Base-by-base conservation (phyloP, 495 filamentous ascomycete species). In the Tricharina praecox region DNA sequence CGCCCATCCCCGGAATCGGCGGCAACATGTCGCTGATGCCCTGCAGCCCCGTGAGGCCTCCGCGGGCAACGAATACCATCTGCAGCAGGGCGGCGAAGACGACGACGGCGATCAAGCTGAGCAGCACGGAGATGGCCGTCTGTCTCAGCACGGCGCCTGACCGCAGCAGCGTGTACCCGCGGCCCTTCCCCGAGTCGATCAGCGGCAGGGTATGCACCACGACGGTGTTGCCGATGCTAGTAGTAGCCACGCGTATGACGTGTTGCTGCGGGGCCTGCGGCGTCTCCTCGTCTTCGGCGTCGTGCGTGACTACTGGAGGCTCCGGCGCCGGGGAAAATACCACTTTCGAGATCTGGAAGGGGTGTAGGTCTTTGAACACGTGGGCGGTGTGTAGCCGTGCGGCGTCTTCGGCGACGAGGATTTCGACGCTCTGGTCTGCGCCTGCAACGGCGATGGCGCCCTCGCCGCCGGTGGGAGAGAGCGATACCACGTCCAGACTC, bases 171-270 rank as follows among this genome's bases (percentile, higher is more conserved):
- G 35, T 45, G 37, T 47, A 53, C 21, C 49, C 55, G n/a, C n/a
- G n/a, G n/a, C n/a, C n/a, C 23, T 52, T 39, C 13, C 23, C 23
- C 35, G 30, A 40, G 18, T 35, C 40, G 15, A 57, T 34, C 21
- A 97, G 75, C 0, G 83, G 77, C 51, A 96, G 67, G 18, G 81
- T 82, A 64, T 94, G 84, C 26, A 94, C 79, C 37, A 85, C 77
- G 36, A 85, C 73, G 7, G 81, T 87, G 62, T 85, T 88, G 47
- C 79, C 83, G 61, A 92, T 77, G 50, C 79, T 82, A 38, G 83
- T 78, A 40, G 82, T 90, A 15, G 85, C 87, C 4, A 97, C 71
- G 54, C 83, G 86, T 49, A 94, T 62, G 23, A 37, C 26, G 21
- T 44, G 41, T n/a, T n/a, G n/a, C 23, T 23, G 11, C 5, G 32